These are phyloP conservation scores for Linnemannia exigua DNA, from an alignment of 192 early-diverging fungal species.

Conservation along the genomic window DNA sequence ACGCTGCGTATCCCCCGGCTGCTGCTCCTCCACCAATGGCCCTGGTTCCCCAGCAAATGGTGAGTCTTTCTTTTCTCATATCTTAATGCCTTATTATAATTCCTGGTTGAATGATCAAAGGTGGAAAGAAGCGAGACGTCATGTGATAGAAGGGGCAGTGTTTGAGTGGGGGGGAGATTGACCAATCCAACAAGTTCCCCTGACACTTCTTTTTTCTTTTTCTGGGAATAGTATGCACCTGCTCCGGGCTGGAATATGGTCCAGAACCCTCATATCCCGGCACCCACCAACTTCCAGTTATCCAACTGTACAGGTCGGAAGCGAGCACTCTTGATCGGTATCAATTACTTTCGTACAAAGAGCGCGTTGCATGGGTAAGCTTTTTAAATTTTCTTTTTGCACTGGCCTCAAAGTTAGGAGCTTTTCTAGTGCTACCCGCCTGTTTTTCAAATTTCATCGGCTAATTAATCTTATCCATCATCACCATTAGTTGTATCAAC, in stretches of 20 bases:
- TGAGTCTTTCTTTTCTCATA: conserved; percentile 40
- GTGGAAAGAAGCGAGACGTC: not conserved
- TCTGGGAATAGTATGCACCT: conserved; percentile 32
- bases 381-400: not conserved
- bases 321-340: conserved; percentile 91
- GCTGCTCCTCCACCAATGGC: not conserved
- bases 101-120: not conserved
- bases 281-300: conserved; percentile 59
- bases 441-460: not conserved
- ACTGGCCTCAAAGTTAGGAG: too few species aligned
- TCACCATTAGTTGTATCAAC: conserved; percentile 71
- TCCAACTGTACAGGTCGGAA: conserved; percentile 77
- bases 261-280: conserved; percentile 41
- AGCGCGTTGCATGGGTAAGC: conserved; percentile 70
- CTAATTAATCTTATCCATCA: not conserved
- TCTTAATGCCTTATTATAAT: not conserved
- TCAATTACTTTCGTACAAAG: conserved; percentile 85
- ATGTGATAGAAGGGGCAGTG: not conserved
- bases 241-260: conserved; percentile 30
- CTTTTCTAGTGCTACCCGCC: too few species aligned
- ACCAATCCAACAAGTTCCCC: not conserved
- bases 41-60: conserved; percentile 35
- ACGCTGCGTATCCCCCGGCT: not conserved
- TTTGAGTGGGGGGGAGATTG: not conserved
- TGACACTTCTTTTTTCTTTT: not conserved